Base-by-base conservation (phyloP, 1,284 basidiomycete species). In the Apiotrichum laibachii region DNA sequence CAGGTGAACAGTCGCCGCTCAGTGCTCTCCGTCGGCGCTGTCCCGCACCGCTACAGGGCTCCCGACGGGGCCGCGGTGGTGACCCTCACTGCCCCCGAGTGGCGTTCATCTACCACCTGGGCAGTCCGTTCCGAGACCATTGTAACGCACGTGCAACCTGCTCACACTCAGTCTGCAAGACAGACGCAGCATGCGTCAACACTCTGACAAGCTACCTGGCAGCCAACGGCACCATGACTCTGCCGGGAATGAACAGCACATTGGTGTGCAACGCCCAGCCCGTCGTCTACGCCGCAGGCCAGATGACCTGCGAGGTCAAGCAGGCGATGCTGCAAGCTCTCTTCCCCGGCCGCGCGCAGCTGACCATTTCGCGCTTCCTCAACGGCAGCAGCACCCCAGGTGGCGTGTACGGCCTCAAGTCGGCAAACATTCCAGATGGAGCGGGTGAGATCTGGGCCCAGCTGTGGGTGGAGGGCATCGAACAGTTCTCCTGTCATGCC, bases 381-480 rank as follows among this genome's bases (percentile, higher is more conserved):
- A 83, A 90, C 62, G 79, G 86, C 6, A 79, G 82, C 0, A 80
- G 86, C n/a, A 85, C 86, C 1, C 89, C 87, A 0, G 73, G 87
- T 33, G 70, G 72, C 6, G 33, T 31, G 13, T 39, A 19, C 16
- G 60, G 61, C 0, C 37, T 71, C 18, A 51, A 42, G 2, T 15
- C 54, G 12, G 65, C 65, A 1, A 65, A 67, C 1, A 35, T 76
- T 19, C 44, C 88, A 15, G 86, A 85, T 65, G 62, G 77, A 8
- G 79, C 81, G 33, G 83, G 84, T 8, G 81, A 84, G 5, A 79
- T 84, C 11, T 87, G 82, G 64, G 88, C 88, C 0, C 89, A 92
- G 68, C 79, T 94, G 1, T 88, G 89, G 78, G 92, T 92, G 76
- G 81, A 83, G n/a, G 88, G 88, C 7, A 84, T 87, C 21, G 90